Evolutionary conservation across 2,329 filamentous ascomycete species (phyloP).

Genomic region (Aspergillus ruber): DNA sequence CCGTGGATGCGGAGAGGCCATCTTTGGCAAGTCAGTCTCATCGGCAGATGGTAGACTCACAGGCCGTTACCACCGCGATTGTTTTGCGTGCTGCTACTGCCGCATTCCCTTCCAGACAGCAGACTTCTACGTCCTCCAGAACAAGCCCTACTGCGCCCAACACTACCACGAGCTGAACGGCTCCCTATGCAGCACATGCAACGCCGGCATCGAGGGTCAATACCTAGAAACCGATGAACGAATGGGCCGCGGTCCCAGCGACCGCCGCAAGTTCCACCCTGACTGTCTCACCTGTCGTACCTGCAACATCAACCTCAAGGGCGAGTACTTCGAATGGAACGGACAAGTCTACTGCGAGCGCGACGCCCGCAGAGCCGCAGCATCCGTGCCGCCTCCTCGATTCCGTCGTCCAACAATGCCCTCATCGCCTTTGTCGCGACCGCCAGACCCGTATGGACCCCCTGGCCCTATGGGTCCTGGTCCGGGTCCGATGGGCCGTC

Average conservation of each 20-base stretch:
- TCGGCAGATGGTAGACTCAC: slow-evolving; percentile 87
- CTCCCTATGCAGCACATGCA: slow-evolving; percentile 74
- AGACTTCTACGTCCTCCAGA: slow-evolving; percentile 85
- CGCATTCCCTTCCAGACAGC: slow-evolving; percentile 72
- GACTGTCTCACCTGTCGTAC: slow-evolving; percentile 74
- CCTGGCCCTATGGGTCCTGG: slow-evolving; percentile 13
- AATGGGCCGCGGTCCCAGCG: slow-evolving; percentile 23
- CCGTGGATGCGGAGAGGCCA: slow-evolving; percentile 70
- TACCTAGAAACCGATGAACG: slow-evolving; percentile 73
- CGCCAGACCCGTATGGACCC: slow-evolving; percentile 3
- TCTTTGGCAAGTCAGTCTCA: slow-evolving; percentile 86
- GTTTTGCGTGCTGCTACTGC: slow-evolving; percentile 88
- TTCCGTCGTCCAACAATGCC: slow-evolving; percentile 27
- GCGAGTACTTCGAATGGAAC: slow-evolving; percentile 87
- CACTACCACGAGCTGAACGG: slow-evolving; percentile 92
- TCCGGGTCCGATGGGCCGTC: slow-evolving; percentile 9
- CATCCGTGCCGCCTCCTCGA: slow-evolving; percentile 32
- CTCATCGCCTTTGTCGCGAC: slow-evolving; percentile 27
- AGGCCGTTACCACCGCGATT: slow-evolving; percentile 89
- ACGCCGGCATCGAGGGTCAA: slow-evolving; percentile 82
- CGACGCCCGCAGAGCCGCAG: slow-evolving; percentile 62
- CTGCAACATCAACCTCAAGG: slow-evolving; percentile 65
- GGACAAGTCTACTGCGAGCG: slow-evolving; percentile 78
- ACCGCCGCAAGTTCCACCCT: slow-evolving; percentile 71
- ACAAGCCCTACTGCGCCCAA: slow-evolving; percentile 81